Evolutionary conservation across 306 rosid species (phyloP).

Genomic region (Argentina anserina): DNA sequence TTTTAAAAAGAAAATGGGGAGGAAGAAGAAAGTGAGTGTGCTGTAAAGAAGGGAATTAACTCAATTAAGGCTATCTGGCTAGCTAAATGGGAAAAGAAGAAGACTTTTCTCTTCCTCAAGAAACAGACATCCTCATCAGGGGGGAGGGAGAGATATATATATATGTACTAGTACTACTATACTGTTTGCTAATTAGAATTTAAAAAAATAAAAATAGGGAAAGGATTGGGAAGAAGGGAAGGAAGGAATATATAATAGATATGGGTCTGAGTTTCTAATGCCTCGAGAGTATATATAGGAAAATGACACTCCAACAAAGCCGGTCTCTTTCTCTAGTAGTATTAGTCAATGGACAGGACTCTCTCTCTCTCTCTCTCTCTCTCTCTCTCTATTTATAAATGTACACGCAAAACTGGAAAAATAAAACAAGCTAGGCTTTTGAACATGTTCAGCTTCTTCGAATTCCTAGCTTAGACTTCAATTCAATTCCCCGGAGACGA

Average conservation of each 20-base stretch:
- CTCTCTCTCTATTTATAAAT: slow-evolving; percentile 1
- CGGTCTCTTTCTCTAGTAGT: slow-evolving; percentile 19
- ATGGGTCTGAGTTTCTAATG: slow-evolving; percentile 30
- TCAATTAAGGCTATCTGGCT: slow-evolving; percentile 2
- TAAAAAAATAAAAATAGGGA: neutral
- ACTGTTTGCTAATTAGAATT: slow-evolving; percentile 9
- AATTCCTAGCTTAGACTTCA: neutral
- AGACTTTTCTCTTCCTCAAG: slow-evolving; percentile 43
- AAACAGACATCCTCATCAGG: slow-evolving; percentile 43
- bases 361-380: slow-evolving; percentile 7
- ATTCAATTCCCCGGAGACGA: slow-evolving; percentile 35
- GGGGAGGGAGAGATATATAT: slow-evolving; percentile 16
- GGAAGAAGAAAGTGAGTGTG: slow-evolving; percentile 9
- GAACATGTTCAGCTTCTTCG: slow-evolving; percentile 8
- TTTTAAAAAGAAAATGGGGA: neutral
- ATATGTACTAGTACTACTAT: neutral
- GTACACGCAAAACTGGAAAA: slow-evolving; percentile 37
- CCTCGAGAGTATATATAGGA: slow-evolving; percentile 76
- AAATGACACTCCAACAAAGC: slow-evolving; percentile 74
- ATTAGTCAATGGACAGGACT: slow-evolving; percentile 30
- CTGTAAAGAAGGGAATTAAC: slow-evolving; percentile 21
- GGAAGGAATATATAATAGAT: slow-evolving; percentile 25
- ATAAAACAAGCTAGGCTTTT: slow-evolving; percentile 1
- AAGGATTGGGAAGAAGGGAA: slow-evolving; percentile 17
- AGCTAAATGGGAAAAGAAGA: slow-evolving; percentile 29